These are phyloP conservation scores for Diddensiella transvaalensis DNA, from an alignment of 805 yeast genomes.

Conservation along the genomic window DNA sequence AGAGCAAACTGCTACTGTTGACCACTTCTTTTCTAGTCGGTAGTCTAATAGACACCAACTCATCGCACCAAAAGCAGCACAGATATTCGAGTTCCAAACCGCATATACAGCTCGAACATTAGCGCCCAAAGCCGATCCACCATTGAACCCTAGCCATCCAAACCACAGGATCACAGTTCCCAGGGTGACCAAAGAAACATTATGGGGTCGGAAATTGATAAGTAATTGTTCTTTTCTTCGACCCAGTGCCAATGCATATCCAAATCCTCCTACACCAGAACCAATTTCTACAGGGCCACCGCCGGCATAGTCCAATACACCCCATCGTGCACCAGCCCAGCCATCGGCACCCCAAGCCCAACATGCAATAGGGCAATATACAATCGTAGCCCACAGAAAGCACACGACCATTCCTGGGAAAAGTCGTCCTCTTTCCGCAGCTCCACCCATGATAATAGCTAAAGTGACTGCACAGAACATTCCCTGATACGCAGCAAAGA, in stretches of 20 bases:
- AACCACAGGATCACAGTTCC: slow-evolving; percentile 87
- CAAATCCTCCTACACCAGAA: slow-evolving; percentile 88
- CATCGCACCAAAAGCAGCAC: slow-evolving; percentile 87
- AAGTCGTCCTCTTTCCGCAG: slow-evolving; percentile 89
- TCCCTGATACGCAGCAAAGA: slow-evolving; percentile 83
- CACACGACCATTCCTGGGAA: slow-evolving; percentile 78
- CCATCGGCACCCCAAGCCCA: slow-evolving; percentile 95
- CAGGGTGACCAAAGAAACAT: slow-evolving; percentile 82
- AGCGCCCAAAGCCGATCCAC: slow-evolving; percentile 82
- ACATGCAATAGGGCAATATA: slow-evolving; percentile 90
- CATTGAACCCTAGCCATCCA: slow-evolving; percentile 96
- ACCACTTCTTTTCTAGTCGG: slow-evolving; percentile 85
- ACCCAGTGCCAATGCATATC: slow-evolving; percentile 48
- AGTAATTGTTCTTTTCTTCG: slow-evolving; percentile 69
- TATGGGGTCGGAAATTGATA: slow-evolving; percentile 91
- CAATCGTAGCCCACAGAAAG: slow-evolving; percentile 86
- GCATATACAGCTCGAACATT: slow-evolving; percentile 82
- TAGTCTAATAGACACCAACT: slow-evolving; percentile 90
- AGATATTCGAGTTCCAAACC: slow-evolving; percentile 83
- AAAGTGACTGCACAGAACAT: slow-evolving; percentile 90
- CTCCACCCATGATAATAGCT: slow-evolving; percentile 87
- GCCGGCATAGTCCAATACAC: slow-evolving; percentile 94
- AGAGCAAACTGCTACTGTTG: slow-evolving; percentile 91
- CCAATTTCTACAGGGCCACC: slow-evolving; percentile 96
- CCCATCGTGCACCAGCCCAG: slow-evolving; percentile 85